Evolutionary conservation across 2,329 filamentous ascomycete species (phyloP), one percentile per base, ranked within the genome.

Genomic region (Mariannaea sp.): DNA sequence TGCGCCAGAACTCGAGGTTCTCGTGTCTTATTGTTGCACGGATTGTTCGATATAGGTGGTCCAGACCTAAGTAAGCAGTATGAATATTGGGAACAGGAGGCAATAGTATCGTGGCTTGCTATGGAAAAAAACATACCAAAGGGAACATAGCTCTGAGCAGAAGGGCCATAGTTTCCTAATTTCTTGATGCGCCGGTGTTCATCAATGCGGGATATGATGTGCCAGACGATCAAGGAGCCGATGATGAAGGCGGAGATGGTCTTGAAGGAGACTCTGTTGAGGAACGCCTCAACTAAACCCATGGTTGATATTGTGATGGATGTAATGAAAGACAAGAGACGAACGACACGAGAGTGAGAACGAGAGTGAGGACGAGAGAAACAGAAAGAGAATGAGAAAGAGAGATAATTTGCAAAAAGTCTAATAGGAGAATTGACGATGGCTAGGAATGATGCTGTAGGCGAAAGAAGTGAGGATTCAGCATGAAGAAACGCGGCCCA

Each of bases 1-100:
- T 54, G 7, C 74, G 60, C 87, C 89, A 95, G 55, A 82, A 75
- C 39, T 85, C 78, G 24, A 87, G 74, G 55, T 85, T 85, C 39
- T 76, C 71, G 65, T 91, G 73, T 0, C 71, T 66, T 42, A 77
- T 69, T 7, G 80, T 79, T 39, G 81, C 73, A 24, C 71, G 70
- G 38, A 90, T 65, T n/a, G 80, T 79, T n/a, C 72, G 67, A 62
- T 74, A 77, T 26, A 92, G 73, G 55, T 90, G 76, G 59, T 89
- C 87, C 35, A 92, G 59, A 40, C 86, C 88, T 70, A 20, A 2
- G n/a, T 14, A 5, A n/a, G 20, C 39, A 17, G 22, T n/a, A 12
- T 27, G 13, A 32, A 17, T 10, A 20, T 8, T n/a, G 3, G 14
- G 33, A 29, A 36, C n/a, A n/a, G n/a, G n/a, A n/a, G n/a, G n/a